Percentiles rank a stretch among this genome's conserved stretches.
phyloP scores from a whole-genome alignment of 805 yeast species.

The Candida lessepsii region DNA sequence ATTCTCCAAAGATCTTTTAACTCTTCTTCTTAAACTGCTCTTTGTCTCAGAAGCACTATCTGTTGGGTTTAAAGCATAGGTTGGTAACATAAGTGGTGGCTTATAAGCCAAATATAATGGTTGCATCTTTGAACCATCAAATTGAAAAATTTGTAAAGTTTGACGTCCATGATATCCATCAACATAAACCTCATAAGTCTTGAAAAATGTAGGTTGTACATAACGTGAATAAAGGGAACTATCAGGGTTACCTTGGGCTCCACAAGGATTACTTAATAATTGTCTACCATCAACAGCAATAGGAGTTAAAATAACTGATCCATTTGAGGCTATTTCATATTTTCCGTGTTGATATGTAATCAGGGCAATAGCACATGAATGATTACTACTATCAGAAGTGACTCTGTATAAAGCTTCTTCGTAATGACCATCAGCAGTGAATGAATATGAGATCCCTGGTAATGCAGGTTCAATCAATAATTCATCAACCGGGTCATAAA shows the following conservation, averaged over 20 bases:
- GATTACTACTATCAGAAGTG: conserved; percentile 65
- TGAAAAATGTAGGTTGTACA: conserved; percentile 60
- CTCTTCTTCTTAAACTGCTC: conserved; percentile 39
- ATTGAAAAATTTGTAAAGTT: conserved; percentile 69
- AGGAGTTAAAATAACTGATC: conserved; percentile 69
- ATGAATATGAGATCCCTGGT: conserved; percentile 91
- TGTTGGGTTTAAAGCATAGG: conserved; percentile 87
- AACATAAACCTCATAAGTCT: conserved; percentile 55
- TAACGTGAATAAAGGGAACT: conserved; percentile 68
- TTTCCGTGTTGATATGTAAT: conserved; percentile 88
- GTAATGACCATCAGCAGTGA: conserved; percentile 86
- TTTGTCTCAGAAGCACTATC: conserved; percentile 37
- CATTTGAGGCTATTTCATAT: conserved; percentile 61
- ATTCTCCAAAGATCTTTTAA: conserved; percentile 77
- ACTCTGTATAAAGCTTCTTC: conserved; percentile 90
- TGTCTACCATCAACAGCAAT: conserved; percentile 90
- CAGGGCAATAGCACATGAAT: conserved; percentile 80
- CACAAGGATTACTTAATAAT: conserved; percentile 83
- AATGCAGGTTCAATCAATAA: conserved; percentile 90
- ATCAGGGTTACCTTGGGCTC: conserved; percentile 19
- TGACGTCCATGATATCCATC: conserved; percentile 85
- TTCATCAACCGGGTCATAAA: conserved; percentile 95
- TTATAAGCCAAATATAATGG: conserved; percentile 89
- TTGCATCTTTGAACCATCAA: conserved; percentile 76
- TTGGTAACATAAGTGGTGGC: conserved; percentile 97